These are phyloP conservation scores for Anisodus acutangulus DNA, from an alignment of 257 asterid genomes.

Conservation along the genomic window DNA sequence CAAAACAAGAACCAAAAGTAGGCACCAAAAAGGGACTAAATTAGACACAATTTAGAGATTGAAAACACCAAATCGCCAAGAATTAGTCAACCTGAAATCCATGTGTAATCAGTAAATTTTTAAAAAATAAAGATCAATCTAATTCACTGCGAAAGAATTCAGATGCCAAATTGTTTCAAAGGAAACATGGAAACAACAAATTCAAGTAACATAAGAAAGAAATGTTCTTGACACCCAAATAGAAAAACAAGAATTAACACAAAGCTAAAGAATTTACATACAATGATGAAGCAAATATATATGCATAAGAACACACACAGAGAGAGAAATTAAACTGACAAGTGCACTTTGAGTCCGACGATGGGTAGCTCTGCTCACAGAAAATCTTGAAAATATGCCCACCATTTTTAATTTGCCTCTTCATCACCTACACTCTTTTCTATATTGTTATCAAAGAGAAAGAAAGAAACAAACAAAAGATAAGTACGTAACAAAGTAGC, in stretches of 20 bases:
- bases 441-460: too few relatives aligned
- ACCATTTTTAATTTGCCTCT: constrained; percentile 49
- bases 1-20: neutral
- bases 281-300: too few relatives aligned
- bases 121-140: neutral
- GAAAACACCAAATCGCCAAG: neutral
- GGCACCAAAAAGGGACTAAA: neutral
- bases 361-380: constrained; percentile 56
- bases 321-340: neutral
- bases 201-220: neutral
- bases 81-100: neutral
- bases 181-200: too few relatives aligned
- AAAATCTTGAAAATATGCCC: constrained; percentile 81
- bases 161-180: too few relatives aligned
- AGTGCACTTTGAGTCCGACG: constrained; percentile 79
- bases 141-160: too few relatives aligned
- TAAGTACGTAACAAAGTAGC: neutral
- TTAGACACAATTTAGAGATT: too few relatives aligned
- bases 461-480: neutral
- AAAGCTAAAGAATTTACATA: neutral
- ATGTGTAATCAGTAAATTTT: neutral
- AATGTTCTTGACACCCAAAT: neutral
- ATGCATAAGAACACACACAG: too few relatives aligned
- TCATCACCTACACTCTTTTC: too few relatives aligned
- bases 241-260: neutral